Evolutionary conservation across 352 stramenopile genomes (phyloP), one percentile per base, ranked within the genome.

Genomic region (Halophytophthora polymorphica): DNA sequence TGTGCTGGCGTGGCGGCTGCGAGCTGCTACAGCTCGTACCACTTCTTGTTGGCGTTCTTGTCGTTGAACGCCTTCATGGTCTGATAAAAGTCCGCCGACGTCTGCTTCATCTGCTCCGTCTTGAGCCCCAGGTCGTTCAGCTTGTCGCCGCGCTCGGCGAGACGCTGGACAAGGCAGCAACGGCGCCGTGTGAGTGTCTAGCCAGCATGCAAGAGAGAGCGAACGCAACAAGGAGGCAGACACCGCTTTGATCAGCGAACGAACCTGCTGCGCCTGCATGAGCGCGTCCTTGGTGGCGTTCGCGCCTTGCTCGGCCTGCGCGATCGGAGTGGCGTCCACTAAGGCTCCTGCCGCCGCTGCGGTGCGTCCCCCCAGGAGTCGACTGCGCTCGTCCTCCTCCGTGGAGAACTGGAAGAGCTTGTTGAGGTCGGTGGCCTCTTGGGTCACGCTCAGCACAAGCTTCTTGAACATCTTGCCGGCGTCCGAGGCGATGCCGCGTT

Each of bases 1-100:
- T 31, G 4, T 10, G 8, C 25, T 31, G 25, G 25, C 25, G 25
- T 8, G 4, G 25, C 8, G 25, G n/a, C n/a, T n/a, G n/a, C n/a
- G 25, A 31, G 25, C 25, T n/a, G 2, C 48, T 65, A 90, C n/a
- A 89, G 84, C 50, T 92, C 76, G 66, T 89, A 92, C 77, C 82
- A 92, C 48, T 91, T 93, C 47, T 93, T 91, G 55, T 81, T 89
- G 14, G 75, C 68, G 40, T 90, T 88, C 51, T 89, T 87, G 41
- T 89, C 71, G 66, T 93, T 91, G 49, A 88, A 93, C 14, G 76
- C 81, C 59, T 85, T 86, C 78, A 91, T 93, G 2, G 77, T 88
- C 43, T 85, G 71, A 57, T 90, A 90, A 58, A 93, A 93, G 44
- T 91, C 78, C 33, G 88, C 73, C 2, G 83, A 83, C 17, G 73